Conservation (phyloP, 106 monocot genomes). For the Dendrobium nobile region DNA sequence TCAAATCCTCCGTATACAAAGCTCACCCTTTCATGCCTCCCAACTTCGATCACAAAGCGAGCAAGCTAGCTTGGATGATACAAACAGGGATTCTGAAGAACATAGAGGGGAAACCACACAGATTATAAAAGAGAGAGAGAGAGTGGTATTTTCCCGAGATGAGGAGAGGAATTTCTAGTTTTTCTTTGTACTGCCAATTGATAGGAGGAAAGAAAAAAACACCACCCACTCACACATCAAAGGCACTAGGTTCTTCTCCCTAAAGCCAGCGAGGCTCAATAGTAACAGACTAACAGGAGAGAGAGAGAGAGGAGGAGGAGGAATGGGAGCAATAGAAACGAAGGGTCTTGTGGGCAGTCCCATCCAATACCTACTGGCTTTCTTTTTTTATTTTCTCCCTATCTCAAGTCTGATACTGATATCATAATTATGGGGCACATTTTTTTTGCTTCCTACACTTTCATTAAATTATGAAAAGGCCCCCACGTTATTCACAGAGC, state of each 20-base stretch:
- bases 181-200: background rate
- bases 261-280: constrained; percentile 19
- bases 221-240: constrained; percentile 39
- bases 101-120: background rate
- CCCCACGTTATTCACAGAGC: background rate
- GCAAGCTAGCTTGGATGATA: background rate
- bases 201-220: constrained; percentile 7
- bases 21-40: constrained; percentile 15
- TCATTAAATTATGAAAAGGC: background rate
- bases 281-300: constrained; percentile 17
- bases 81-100: background rate
- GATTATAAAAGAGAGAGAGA: background rate
- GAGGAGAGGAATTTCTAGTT: background rate
- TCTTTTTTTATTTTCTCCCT: background rate
- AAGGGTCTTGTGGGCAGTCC: background rate
- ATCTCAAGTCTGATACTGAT: background rate
- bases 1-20: background rate
- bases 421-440: background rate
- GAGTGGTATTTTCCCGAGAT: too few relatives aligned
- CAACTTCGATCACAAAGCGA: background rate
- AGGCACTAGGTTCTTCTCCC: constrained; percentile 44
- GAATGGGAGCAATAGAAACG: background rate
- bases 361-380: background rate
- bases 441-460: background rate
- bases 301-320: constrained; percentile 8